A percentile compares a stretch with the other conserved stretches of the same genome.
Evolutionary conservation across 345 rosid species (phyloP).

Genomic region (Zanthoxylum bungeanum): DNA sequence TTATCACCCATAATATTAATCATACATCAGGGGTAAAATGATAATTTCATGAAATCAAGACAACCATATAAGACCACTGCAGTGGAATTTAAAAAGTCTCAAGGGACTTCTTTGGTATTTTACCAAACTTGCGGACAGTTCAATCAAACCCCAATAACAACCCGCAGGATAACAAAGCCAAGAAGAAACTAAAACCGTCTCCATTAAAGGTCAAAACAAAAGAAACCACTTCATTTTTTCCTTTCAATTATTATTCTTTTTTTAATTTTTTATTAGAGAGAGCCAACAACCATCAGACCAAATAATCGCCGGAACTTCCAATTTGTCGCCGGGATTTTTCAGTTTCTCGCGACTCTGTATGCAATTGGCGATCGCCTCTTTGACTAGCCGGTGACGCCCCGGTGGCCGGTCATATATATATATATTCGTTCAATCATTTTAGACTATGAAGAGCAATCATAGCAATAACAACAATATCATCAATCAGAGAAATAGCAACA

Average conservation of each 20-base stretch:
- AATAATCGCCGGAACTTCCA: constrained; percentile 9
- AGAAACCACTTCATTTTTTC: constrained; percentile 2
- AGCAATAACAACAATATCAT: constrained; percentile 27
- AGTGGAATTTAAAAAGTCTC: not conserved
- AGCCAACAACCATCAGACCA: constrained; percentile 19
- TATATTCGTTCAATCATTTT: constrained; percentile 9
- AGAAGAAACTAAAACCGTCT: constrained; percentile 38
- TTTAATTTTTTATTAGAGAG: constrained; percentile 14
- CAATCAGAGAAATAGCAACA: constrained; percentile 11
- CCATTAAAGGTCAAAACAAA: constrained; percentile 29
- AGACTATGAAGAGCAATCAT: constrained; percentile 64
- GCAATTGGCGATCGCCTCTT: constrained; percentile 43
- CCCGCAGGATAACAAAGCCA: constrained; percentile 8
- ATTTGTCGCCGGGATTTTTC: too few relatives aligned
- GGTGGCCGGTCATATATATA: constrained; percentile 54
- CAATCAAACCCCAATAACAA: constrained; percentile 19
- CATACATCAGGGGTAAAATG: not conserved
- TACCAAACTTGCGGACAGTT: constrained; percentile 19
- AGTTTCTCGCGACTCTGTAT: constrained; percentile 21
- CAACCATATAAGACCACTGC: not conserved
- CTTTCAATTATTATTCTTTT: constrained; percentile 4
- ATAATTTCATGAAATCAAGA: not conserved
- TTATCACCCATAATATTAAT: too few relatives aligned
- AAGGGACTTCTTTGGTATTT: not conserved
- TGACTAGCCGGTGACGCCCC: constrained; percentile 46